Evolutionary conservation across 306 rosid genomes (phyloP), one percentile per base, ranked within the genome.

Genomic region (Rosa multiflora): DNA sequence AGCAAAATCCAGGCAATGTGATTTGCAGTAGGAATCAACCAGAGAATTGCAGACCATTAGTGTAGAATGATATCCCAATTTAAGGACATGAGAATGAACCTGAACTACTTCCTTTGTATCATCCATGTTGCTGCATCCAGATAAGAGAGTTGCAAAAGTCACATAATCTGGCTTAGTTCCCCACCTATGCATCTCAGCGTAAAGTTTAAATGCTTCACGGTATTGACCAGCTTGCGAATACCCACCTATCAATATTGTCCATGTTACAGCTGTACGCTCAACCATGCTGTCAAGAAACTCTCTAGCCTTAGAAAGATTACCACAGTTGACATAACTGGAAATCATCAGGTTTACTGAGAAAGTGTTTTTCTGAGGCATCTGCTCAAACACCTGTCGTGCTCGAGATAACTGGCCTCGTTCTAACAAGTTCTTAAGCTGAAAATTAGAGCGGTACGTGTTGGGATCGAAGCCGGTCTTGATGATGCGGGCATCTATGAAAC

Each of bases 191-290:
- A 95, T 92, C 63, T 88, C 84, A 5, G 77, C 87, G 14, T 86
- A 95, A 70, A 92, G 97, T 49, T 82, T 52, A 53, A 88, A 85
- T 5, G 98, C 98, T 78, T 88, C 94, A 0, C 61, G 76, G 37
- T 88, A 87, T 68, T 55, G 78, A 40, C 83, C 85, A 63, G 81
- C 79, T 53, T 85, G 83, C 10, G 92, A 84, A 82, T 88, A 92
- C 5, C 89, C 92, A 37, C 92, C 92, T 1, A 95, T 92, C 56
- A 95, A 75, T 79, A 92, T 91, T 11, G 99, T 95, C 99, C 99
- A 95, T 0, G 97, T 81, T 26, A 95, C 98, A 20, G 82, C 89
- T 10, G 88, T 85, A 44, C 92, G 94, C 48, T 91, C 87, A 70
- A 59, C 20, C 98, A 87, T 86, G 81, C 42, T 10, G 63, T 92